Base-by-base conservation (phyloP, 192 early-diverging fungal genomes). In the Coemansia sp. region DNA sequence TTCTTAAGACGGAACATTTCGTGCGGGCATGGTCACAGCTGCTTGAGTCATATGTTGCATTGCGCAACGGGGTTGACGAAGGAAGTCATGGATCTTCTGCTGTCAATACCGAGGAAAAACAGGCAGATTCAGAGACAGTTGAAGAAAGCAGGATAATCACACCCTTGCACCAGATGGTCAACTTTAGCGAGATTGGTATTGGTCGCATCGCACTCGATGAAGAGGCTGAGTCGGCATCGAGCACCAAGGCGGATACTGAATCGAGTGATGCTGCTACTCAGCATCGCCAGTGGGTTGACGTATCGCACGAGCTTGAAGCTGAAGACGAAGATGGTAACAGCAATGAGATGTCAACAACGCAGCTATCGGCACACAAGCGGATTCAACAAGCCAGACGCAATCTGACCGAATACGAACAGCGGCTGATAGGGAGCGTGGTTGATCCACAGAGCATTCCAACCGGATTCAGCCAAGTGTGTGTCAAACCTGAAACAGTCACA, bases 391-490 rank as follows among this genome's bases (percentile, higher is more conserved):
- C 66, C 46, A 69, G 62, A 62, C 81, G 53, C 62, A 80, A 27
- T 64, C 75, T 80, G 66, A 84, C 76, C 47, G 70, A 40, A 37
- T 87, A 94, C 73, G 94, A 97, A 65, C 80, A 85, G 57, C 84
- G 83, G 47, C 69, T 97, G 47, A 59, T 94, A 1, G 69, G 82
- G 23, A 88, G 90, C 41, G 87, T 97, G 40, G 86, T 97, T 12
- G 83, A 92, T 59, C 91, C 94, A 57, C 62, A 48, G 44, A 73
- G 61, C 55, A 79, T 81, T 15, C 66, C 70, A 14, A 75, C 71
- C 17, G 58, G 62, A n/a, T 92, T 97, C 42, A 53, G 71, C 7
- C 89, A 93, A 67, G 85, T 94, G 3, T 83, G 90, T 45, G 82
- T 90, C 9, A 84, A 89, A 30, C 57, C 84, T 4, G 71, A 84